Base-by-base conservation (phyloP, 108 stramenopile genomes). In the Pelagomonas calceolata region DNA sequence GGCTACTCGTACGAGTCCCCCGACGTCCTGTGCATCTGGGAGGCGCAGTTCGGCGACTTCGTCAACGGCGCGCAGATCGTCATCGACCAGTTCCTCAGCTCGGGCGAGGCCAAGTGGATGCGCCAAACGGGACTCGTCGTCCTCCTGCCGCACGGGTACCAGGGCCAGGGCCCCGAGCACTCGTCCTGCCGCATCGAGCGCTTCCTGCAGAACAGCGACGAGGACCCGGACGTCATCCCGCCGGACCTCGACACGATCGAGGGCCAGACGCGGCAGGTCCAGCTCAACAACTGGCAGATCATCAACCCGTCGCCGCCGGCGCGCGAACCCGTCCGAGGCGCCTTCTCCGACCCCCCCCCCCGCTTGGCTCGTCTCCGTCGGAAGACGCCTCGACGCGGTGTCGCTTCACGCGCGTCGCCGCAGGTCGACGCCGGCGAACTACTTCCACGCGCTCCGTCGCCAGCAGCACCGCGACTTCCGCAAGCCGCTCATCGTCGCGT, bases 31-130 rank as follows among this genome's bases (percentile, higher is more conserved):
- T 76, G 93, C 71, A 70, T 97, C 15, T 99, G 98, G 98, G 98
- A 99, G 82, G 98, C 96, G 21, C 98, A 99, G 73, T 99, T 99
- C 77, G 98, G 98, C 32, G 98, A 99, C 82, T 99, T 99, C 75
- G 88, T 87, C 65, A 97, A 97, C 78, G 95, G 96, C 33, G 96
- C 98, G 31, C 98, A 99, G 83, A 85, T 95, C 66, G 91, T 99
- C 83, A 90, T 99, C 71, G 98, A 99, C 85, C 95, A 97, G 73
- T 99, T 96, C 81, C 95, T 99, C 72, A 81, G 84, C 65, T 81
- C 94, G 34, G 98, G 98, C 64, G 98, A 99, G 86, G 94, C 93
- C 82, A 99, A 99, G 85, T 99, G 98, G 98, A 73, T 92, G 66
- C 92, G 98, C 72, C 95, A 97, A 76, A 91, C 85, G 70, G 98